phyloP scores from a whole-genome alignment of 495 filamentous ascomycete species.

The Xylaria bambusicola region DNA sequence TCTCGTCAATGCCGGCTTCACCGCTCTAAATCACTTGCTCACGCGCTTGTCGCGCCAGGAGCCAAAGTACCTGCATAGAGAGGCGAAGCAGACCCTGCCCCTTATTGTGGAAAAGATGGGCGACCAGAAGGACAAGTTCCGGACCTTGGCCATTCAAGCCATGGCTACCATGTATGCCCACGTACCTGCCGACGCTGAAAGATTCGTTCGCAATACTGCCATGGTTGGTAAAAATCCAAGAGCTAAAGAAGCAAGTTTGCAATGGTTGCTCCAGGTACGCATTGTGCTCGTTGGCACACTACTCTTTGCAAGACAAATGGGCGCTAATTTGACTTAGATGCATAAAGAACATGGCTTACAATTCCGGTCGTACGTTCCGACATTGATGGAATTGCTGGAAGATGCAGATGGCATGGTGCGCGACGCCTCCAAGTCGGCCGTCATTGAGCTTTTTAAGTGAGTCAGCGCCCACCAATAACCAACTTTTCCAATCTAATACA shows the following conservation, averaged over 20 bases:
- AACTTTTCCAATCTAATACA: slow-evolving; percentile 21
- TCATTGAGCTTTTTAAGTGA: slow-evolving; percentile 84
- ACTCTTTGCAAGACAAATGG: not conserved
- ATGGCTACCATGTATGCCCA: slow-evolving; percentile 74
- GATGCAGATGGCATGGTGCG: slow-evolving; percentile 85
- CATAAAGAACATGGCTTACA: slow-evolving; percentile 71
- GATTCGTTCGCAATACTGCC: slow-evolving; percentile 72
- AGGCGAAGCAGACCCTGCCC: slow-evolving; percentile 66
- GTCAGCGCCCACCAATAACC: slow-evolving; percentile 20
- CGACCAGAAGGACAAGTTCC: slow-evolving; percentile 81
- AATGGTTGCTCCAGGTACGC: slow-evolving; percentile 73
- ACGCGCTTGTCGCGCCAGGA: slow-evolving; percentile 84
- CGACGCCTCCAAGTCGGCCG: slow-evolving; percentile 75
- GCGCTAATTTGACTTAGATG: slow-evolving; percentile 57
- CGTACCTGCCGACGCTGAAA: slow-evolving; percentile 71
- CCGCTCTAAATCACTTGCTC: slow-evolving; percentile 79
- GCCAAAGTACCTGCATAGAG: slow-evolving; percentile 63
- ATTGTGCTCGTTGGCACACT: slow-evolving; percentile 11
- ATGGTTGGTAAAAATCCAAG: slow-evolving; percentile 77
- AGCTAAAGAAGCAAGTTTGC: slow-evolving; percentile 79
- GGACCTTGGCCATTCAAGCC: slow-evolving; percentile 67
- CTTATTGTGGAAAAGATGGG: slow-evolving; percentile 82
- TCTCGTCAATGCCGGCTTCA: slow-evolving; percentile 75
- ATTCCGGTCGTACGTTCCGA: slow-evolving; percentile 80
- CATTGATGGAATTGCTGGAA: slow-evolving; percentile 81